Evolutionary conservation across 176 grass and related monocot genomes (phyloP).

Genomic region (Musa beccarii): DNA sequence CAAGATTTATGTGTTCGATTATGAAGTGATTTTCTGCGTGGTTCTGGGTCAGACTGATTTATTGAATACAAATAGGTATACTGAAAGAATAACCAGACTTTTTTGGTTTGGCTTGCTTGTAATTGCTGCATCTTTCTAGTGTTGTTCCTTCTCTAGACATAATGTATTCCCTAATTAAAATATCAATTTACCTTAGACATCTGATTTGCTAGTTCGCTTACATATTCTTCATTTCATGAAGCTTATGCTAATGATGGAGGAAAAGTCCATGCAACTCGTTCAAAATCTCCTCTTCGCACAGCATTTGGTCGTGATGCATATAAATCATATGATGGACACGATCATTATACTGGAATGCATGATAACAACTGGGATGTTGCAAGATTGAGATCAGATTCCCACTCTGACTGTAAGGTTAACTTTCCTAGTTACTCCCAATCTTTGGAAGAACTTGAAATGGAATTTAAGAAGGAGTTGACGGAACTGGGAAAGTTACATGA

Average conservation of each 20-base stretch:
- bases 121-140: conserved; percentile 37
- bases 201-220: conserved; percentile 49
- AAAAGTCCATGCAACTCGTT: conserved; percentile 46
- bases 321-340: conserved; percentile 50
- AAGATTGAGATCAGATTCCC: conserved; percentile 32
- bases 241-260: conserved; percentile 80
- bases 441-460: conserved; percentile 76
- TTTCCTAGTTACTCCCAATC: conserved; percentile 33
- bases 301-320: conserved; percentile 45
- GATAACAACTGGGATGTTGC: conserved; percentile 53
- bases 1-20: conserved; percentile 62
- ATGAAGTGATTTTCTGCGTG: conserved; percentile 44
- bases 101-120: conserved; percentile 35
- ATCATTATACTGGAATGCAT: conserved; percentile 23
- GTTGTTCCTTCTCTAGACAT: conserved; percentile 42
- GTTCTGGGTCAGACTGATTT: conserved; percentile 45
- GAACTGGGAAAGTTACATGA: conserved; percentile 45
- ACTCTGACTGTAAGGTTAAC: conserved; percentile 34
- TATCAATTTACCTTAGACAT: conserved; percentile 41
- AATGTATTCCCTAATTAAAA: conserved; percentile 41
- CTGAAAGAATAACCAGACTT: conserved; percentile 33
- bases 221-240: conserved; percentile 87
- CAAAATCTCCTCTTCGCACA: conserved; percentile 58
- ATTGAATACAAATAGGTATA: conserved; percentile 34
- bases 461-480: conserved; percentile 61